Evolutionary conservation across 148 eudicot species (phyloP).

Genomic region (Talinum fruticosum): DNA sequence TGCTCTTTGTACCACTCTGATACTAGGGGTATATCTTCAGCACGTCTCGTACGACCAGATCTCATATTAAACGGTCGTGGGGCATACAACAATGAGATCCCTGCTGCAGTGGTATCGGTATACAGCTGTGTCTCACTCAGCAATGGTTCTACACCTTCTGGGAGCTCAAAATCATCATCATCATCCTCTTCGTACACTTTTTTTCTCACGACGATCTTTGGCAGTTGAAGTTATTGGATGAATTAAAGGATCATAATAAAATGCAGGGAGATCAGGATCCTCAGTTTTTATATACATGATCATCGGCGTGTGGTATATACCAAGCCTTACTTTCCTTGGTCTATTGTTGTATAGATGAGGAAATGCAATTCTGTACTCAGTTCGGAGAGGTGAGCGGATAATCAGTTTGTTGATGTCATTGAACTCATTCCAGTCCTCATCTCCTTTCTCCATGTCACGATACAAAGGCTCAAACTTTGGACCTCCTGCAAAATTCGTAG

Average conservation of each 20-base stretch:
- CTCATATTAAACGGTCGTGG: constrained; percentile 98
- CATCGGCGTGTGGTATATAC: constrained; percentile 97
- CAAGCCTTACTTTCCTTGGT: constrained; percentile 92
- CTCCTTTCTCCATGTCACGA: constrained; percentile 99
- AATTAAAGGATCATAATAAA: constrained; percentile 94
- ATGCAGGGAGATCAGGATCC: constrained; percentile 99
- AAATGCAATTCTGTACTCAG: constrained; percentile 92
- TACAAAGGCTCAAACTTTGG: constrained; percentile 98
- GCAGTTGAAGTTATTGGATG: constrained; percentile 76
- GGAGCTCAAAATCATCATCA: constrained; percentile 80
- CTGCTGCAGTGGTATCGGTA: constrained; percentile 98
- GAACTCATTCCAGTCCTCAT: constrained; percentile 99
- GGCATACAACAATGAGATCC: constrained; percentile 86
- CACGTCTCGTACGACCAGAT: constrained; percentile 92
- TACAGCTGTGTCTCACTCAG: constrained; percentile 65
- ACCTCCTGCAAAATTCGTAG: constrained; percentile 70
- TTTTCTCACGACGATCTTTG: constrained; percentile 71
- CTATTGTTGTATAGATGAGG: constrained; percentile 98
- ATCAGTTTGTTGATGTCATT: constrained; percentile 97
- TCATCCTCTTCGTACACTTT: constrained; percentile 69
- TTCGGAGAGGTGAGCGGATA: constrained; percentile 93
- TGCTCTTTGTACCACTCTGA: constrained; percentile 99
- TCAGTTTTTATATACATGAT: constrained; percentile 91
- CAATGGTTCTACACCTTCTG: constrained; percentile 89
- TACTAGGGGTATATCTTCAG: constrained; percentile 99